Base-by-base conservation (phyloP, 768 basidiomycete species). In the Agaricus subrufescens region DNA sequence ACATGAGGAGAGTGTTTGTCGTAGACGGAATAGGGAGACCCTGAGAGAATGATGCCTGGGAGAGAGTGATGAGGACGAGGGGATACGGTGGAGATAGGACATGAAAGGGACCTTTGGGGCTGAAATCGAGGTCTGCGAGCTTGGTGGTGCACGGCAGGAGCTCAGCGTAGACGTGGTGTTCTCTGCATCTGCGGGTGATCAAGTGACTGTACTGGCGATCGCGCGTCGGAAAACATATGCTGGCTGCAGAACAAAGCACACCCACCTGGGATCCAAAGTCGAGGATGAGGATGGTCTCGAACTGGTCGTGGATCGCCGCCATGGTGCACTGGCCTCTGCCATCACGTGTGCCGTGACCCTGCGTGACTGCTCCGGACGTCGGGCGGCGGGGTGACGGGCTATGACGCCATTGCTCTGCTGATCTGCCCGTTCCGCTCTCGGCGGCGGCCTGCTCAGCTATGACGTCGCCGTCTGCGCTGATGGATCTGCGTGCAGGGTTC, bases 1-100 rank as follows among this genome's bases (percentile, higher is more conserved):
- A 93, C 94, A 60, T 94, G 94, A 25, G 97, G 96, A 4, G 97
- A 87, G 60, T 85, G 95, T 29, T 81, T 71, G 61, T 95, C 97
- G 70, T 98, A 98, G 19, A 98, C 97, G 31, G 96, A 98, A 73
- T 96, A 98, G 0, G 97, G 97, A 1, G 97, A 98, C 43, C 97
- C 97, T 39, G 95, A 98, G 39, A 99, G 80, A 65, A 98, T 98
- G 69, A 99, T 88, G 56, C 96, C 96, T 79, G 60, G 44, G 50
- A 25, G 48, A 50, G 26, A 54, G 34, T 47, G 42, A 37, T 46
- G 50, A 50, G 26, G 50, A 37, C 30, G 39, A 15, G 19, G 42
- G 56, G 50, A 38, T 60, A 47, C 31, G 45, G 19, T 19, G 39
- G 46, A 34, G 50, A 46, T 46, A n/a, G n/a, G 27, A 43, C 54